Evolutionary conservation across 2,329 filamentous ascomycete genomes (phyloP).

Genomic region (Parafenestella ontariensis): DNA sequence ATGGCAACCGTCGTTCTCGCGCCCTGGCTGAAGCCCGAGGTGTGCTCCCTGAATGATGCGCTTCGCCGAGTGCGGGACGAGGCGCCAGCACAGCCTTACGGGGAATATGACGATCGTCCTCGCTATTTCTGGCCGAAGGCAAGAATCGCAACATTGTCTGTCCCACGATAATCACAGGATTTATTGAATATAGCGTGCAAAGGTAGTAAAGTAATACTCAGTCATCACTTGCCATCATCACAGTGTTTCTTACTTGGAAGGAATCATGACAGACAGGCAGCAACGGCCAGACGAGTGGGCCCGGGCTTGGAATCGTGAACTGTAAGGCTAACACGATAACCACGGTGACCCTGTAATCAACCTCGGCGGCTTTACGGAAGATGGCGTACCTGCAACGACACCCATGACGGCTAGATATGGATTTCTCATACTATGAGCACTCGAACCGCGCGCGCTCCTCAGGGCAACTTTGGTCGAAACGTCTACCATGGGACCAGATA

Average conservation of each 20-base stretch:
- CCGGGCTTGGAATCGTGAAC: background rate
- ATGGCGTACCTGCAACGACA: background rate
- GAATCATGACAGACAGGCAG: background rate
- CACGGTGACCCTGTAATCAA: background rate
- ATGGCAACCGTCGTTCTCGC: background rate
- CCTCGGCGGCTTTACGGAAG: background rate
- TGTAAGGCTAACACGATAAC: background rate
- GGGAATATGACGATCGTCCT: background rate
- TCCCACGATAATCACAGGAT: background rate
- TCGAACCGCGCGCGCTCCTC: no score
- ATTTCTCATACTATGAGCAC: background rate
- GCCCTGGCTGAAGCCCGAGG: background rate
- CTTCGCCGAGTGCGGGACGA: slow-evolving; percentile 1
- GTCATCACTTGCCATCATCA: background rate
- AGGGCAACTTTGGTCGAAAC: no score
- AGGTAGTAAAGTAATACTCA: no score
- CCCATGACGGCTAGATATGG: background rate
- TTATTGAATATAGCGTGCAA: no score
- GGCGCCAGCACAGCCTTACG: slow-evolving; percentile 4
- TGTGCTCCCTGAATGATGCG: background rate
- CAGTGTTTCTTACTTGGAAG: background rate
- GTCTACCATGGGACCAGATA: background rate
- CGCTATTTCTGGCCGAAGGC: background rate
- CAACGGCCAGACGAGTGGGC: background rate
- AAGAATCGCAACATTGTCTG: background rate